Evolutionary conservation across 257 asterid species (phyloP), one percentile per base, ranked within the genome.

Genomic region (Schizonepeta tenuifolia): DNA sequence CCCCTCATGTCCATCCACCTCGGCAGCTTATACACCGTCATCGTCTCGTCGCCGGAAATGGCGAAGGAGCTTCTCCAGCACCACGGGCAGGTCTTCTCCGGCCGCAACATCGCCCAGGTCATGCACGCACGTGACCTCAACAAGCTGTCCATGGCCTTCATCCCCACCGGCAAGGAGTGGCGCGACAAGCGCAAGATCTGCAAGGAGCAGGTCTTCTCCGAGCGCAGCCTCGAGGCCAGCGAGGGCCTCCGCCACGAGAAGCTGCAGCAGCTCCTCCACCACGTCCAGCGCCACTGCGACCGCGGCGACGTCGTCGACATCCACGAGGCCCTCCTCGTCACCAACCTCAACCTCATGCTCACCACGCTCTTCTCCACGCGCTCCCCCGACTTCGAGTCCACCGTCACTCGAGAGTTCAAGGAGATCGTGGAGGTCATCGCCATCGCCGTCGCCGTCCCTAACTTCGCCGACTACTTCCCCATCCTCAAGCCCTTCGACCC

Each of bases 391-490:
- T 70, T 70, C 6, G 82, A 81, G 6, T 77, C 80, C 7, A 54
- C 17, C 0, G 59, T 26, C 1, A 71, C 79, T 10, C 40, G 53
- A 21, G 88, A 74, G 55, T 65, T 81, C 24, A 75, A 70, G 73
- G 78, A 69, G 3, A 56, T 72, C 26, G 70, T 83, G 13, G 76
- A 78, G 66, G 83, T 64, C 1, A 67, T 79, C 8, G 53, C 70
- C 44, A 74, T 31, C 17, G 35, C 59, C 7, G 53, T 78, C 0
- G 84, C 78, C 1, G 80, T 46, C 46, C 80, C 86, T 0, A 86
- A 81, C 51, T 13, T 81, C 9, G 77, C 84, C 0, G 90, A 86
- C 50, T 72, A 18, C 61, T 83, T 86, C 50, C 85, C 86, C 4
- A 9, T 77, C n/a, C 70, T 86, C 0, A 56, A 56, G 17, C 56